A percentile compares a stretch with the other conserved stretches of the same genome.
These are phyloP conservation scores for Fomitiporia mediterranea DNA, from an alignment of 1,284 basidiomycete genomes.

Conservation along the genomic window DNA sequence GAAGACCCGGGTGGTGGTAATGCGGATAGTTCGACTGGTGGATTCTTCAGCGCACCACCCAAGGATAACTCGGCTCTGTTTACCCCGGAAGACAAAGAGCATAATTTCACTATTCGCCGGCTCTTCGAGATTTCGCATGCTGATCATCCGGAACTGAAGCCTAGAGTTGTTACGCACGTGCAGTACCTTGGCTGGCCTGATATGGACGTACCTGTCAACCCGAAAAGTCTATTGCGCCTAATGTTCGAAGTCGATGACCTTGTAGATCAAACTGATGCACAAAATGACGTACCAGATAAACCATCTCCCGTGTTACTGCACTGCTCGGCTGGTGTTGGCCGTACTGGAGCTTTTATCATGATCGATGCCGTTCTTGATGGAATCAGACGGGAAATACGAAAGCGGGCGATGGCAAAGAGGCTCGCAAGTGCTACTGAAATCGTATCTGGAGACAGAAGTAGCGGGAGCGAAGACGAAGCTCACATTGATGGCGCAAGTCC, in stretches of 20 bases:
- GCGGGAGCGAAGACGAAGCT: slow-evolving; percentile 22
- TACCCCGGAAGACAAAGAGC: slow-evolving; percentile 25
- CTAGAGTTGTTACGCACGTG: slow-evolving; percentile 69
- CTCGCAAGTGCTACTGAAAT: slow-evolving; percentile 25
- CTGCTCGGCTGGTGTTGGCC: slow-evolving; percentile 88
- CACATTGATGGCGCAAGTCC: slow-evolving; percentile 20
- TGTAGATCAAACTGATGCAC: slow-evolving; percentile 43
- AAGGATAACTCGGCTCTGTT: slow-evolving; percentile 13
- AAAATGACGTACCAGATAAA: not conserved
- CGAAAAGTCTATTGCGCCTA: slow-evolving; percentile 67
- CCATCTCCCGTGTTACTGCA: slow-evolving; percentile 46
- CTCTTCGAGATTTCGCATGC: slow-evolving; percentile 65
- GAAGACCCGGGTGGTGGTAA: slow-evolving; percentile 1
- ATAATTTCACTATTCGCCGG: slow-evolving; percentile 53
- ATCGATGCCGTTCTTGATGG: slow-evolving; percentile 84
- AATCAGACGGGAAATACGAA: slow-evolving; percentile 57
- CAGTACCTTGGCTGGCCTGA: slow-evolving; percentile 94
- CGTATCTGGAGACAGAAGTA: slow-evolving; percentile 16
- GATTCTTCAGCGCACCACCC: slow-evolving; percentile 5
- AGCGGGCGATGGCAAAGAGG: slow-evolving; percentile 28
- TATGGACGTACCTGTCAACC: slow-evolving; percentile 85
- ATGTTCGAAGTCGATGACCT: slow-evolving; percentile 59
- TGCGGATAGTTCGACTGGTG: not conserved
- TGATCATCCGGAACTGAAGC: slow-evolving; percentile 50
- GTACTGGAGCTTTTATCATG: slow-evolving; percentile 89